These are phyloP conservation scores for Lentinula raphanica DNA, from an alignment of 768 basidiomycete genomes.

Conservation along the genomic window DNA sequence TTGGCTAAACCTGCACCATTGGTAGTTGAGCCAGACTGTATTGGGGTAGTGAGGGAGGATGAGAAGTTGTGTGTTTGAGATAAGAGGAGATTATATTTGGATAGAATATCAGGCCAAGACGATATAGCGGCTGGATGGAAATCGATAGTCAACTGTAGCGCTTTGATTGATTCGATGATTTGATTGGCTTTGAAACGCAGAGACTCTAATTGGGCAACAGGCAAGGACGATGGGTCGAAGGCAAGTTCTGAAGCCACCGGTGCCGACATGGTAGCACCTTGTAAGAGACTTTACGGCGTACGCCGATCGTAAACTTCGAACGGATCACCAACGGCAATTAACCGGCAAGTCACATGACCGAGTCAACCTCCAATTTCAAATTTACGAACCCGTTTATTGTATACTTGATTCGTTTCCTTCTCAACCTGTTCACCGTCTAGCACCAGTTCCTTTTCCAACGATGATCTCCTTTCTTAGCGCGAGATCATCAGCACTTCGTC, in stretches of 20 bases:
- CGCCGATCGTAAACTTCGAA: neutral
- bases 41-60: conserved; percentile 46
- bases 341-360: neutral
- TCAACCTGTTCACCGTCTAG: neutral
- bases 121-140: conserved; percentile 59
- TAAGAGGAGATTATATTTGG: conserved; percentile 80
- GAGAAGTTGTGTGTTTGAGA: conserved; percentile 80
- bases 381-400: neutral
- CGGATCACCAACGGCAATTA: neutral
- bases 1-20: conserved; percentile 8
- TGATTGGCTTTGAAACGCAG: conserved; percentile 72
- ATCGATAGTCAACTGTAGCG: conserved; percentile 60
- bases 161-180: conserved; percentile 71
- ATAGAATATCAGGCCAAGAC: conserved; percentile 80
- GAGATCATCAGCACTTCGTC: neutral
- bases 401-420: neutral
- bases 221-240: neutral
- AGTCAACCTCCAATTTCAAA: neutral
- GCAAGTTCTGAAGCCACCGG: neutral
- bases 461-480: conserved; percentile 6
- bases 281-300: neutral
- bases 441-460: neutral
- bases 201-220: conserved; percentile 65
- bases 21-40: conserved; percentile 17
- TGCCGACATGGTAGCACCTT: conserved; percentile 4